Base-by-base conservation (phyloP, 2,329 filamentous ascomycete genomes). In the Xylariaceae sp. region DNA sequence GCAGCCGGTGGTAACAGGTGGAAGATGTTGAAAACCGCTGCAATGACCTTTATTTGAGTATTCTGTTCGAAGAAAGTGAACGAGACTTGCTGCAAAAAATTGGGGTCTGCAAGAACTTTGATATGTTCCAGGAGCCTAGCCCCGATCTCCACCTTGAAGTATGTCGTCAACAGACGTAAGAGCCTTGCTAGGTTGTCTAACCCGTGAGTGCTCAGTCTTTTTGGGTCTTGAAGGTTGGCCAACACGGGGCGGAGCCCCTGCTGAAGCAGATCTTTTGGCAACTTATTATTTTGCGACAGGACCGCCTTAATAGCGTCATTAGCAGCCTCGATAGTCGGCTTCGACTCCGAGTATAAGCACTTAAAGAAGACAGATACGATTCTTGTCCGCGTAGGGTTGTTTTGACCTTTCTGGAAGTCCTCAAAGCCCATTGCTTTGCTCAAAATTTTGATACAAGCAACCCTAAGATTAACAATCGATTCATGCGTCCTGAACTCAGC, bases 101-200 rank as follows among this genome's bases (percentile, higher is more conserved):
- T 80, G 2, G 88, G 81, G 54, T 96, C 91, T 1, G 92, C 92
- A 59, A 99, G 91, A 10, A 86, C 83, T 67, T 92, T 92, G 72
- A 96, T 87, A 65, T 99, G 94, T 60, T 97, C 92, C 9, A 99
- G 78, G n/a, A 99, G 74, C 21, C 94, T 84, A 19, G 89, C 83
- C 6, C 94, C 95, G 50, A 99, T 99, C 68, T 99, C 94, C 0
- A 97, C 92, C 72, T 99, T 99, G 74, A 99, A 99, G 70, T 99
- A 99, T 55, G 94, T 97, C 0, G 92, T 99, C 16, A 99, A 77
- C 1, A 99, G 78, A 59, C 94, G 92, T 56, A 99, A 73, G 1
- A 99, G 78, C 37, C 92, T 85, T 16, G 92, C 92, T 30, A 99
- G 76, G 22, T 95, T 95, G 68, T 97, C 92, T 4, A 99, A 76